Conservation (phyloP, 1,284 basidiomycete genomes). For the Neolentinus lepideus region DNA sequence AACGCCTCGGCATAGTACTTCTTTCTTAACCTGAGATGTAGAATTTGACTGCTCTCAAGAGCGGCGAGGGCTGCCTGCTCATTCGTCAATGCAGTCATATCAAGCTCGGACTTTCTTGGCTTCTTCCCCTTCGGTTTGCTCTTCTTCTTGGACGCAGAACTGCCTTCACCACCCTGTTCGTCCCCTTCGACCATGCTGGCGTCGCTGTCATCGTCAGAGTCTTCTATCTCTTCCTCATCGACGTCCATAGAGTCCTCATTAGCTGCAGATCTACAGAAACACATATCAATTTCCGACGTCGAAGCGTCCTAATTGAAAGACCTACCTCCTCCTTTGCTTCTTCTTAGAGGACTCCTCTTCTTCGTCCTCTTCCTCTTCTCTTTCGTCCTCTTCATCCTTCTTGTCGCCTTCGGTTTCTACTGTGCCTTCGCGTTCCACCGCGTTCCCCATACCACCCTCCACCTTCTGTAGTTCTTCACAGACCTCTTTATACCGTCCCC, state of each 20-base stretch:
- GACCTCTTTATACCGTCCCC: slow-evolving; percentile 62
- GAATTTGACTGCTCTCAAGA: slow-evolving; percentile 58
- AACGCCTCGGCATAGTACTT: slow-evolving; percentile 88
- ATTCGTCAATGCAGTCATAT: slow-evolving; percentile 53
- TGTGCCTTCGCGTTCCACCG: slow-evolving; percentile 38
- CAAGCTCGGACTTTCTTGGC: slow-evolving; percentile 62
- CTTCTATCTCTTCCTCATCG: slow-evolving; percentile 28
- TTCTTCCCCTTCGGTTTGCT: slow-evolving; percentile 41
- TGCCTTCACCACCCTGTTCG: slow-evolving; percentile 26
- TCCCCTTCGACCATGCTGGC: slow-evolving; percentile 29
- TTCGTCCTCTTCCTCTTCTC: slow-evolving; percentile 24
- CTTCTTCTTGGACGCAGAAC: slow-evolving; percentile 24
- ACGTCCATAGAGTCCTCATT: slow-evolving; percentile 49
- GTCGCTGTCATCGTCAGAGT: slow-evolving; percentile 17
- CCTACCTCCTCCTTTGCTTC: slow-evolving; percentile 16
- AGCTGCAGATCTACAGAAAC: slow-evolving; percentile 2
- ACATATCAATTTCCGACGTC: neutral
- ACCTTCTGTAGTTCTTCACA: slow-evolving; percentile 56
- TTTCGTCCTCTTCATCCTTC: slow-evolving; percentile 25
- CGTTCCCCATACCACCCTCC: slow-evolving; percentile 48
- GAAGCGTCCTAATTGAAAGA: neutral
- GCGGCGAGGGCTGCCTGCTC: slow-evolving; percentile 64
- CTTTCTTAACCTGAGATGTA: slow-evolving; percentile 73
- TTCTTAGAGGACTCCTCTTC: slow-evolving; percentile 19
- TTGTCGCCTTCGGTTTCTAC: slow-evolving; percentile 29